Evolutionary conservation across 2,329 filamentous ascomycete genomes (phyloP), one percentile per base, ranked within the genome.

Genomic region (Ophiobolus disseminans): DNA sequence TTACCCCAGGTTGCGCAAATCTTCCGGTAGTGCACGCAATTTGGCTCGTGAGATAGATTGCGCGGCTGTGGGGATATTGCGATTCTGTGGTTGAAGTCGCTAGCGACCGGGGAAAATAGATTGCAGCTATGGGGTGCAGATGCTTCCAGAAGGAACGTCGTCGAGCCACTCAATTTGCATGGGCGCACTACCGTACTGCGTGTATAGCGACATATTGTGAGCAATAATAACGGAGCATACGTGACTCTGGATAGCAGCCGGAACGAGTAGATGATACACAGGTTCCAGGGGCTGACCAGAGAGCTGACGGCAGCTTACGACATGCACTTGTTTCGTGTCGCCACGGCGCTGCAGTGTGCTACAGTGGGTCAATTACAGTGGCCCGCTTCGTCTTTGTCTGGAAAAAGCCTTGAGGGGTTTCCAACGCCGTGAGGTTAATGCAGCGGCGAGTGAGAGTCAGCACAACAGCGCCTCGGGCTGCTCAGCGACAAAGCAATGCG

Each of bases 1-100:
- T 58, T 66, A 64, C 65, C 65, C 68, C 62, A 65, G 65, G 60
- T 57, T 53, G 50, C 53, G 59, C 63, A 65, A 58, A 69, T 64
- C 51, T 67, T 60, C 65, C 66, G 64, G 67, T 54, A 58, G 56
- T 60, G 58, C 46, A 42, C 43, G 43, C 54, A 59, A 60, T 55
- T 44, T 61, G 51, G 55, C 35, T 46, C 48, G 38, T 36, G 48
- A 40, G 40, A 53, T 63, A 69, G 53, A 71, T 70, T 63, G 57
- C 55, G 46, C 22, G 40, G 48, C 36, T 49, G 66, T 62, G 66
- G 66, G 66, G 66, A 61, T 55, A 65, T 64, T 45, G 59, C 53
- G 43, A 52, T 50, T 45, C 44, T 42, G 53, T 53, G 53, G 55
- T 32, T 58, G 49, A 53, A 48, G 40, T 52, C 28, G 39, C 30